Base-by-base conservation (phyloP, 106 monocot genomes). In the Apostasia ramifera region DNA sequence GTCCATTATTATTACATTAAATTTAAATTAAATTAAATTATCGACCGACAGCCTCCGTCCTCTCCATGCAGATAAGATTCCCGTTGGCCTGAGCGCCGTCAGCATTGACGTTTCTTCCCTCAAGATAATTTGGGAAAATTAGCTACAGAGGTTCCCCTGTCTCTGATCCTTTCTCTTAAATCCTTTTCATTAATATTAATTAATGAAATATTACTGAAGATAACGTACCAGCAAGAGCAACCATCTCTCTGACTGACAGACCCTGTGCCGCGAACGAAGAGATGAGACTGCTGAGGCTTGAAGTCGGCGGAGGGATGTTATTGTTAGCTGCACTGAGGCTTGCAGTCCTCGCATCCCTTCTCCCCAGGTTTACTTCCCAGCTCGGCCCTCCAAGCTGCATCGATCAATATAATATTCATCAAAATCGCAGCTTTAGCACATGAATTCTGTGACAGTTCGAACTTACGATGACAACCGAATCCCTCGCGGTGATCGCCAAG, bases 191-290 rank as follows among this genome's bases (percentile, higher is more conserved):
- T n/a, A n/a, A n/a, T n/a, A 26, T 26, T 52, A 52, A 52, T 6
- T 53, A 53, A 11, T 5, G 8, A 53, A 7, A 53, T 53, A 11
- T 53, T 7, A 7, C 5, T 53, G 53, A 47, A 43, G 1, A 4
- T 6, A 39, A 26, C 12, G 45, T 79, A 86, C 90, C 90, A 50
- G 83, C 70, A 11, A 92, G 85, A 8, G 91, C 91, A 2, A 92
- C 84, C 85, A 92, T 73, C n/a, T 92, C 91, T 39, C 74, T 82
- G 5, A 80, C 15, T 8, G 88, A 83, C 70, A 92, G 91, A n/a
- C 88, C 83, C 64, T 88, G 80, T 58, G 78, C 59, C 3, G 82
- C 51, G 78, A 88, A 92, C 43, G 78, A 85, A 45, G 91, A 85
- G 77, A 85, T 82, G 70, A 92, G 88, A 6, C 57, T 78, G 54